phyloP scores from a whole-genome alignment of 805 yeast species.

The Kodamaea nitidulidarum region DNA sequence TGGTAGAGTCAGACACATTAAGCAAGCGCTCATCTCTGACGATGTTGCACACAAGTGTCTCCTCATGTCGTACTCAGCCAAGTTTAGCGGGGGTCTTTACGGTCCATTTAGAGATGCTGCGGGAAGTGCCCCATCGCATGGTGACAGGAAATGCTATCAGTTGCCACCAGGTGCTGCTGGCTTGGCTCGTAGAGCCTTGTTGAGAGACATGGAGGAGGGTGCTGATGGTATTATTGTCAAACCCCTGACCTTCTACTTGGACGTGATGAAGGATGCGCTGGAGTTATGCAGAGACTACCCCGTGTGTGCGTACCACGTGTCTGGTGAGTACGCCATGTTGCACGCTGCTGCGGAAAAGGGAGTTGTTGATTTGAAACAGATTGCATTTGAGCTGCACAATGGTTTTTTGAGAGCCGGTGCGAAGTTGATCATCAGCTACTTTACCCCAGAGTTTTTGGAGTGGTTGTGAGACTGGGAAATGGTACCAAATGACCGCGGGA shows the following conservation, averaged over 20 bases:
- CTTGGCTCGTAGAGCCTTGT: constrained; percentile 85
- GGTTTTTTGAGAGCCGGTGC: constrained; percentile 97
- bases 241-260: constrained; percentile 93
- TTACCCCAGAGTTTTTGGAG: constrained; percentile 92
- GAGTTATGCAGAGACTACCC: constrained; percentile 81
- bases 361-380: constrained; percentile 74
- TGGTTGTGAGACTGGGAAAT: constrained; percentile 54
- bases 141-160: constrained; percentile 91
- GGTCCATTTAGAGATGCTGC: constrained; percentile 99
- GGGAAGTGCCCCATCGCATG: constrained; percentile 80
- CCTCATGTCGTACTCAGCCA: constrained; percentile 92
- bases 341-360: constrained; percentile 98
- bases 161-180: constrained; percentile 92
- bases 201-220: constrained; percentile 86
- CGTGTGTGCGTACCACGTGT: constrained; percentile 90
- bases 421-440: constrained; percentile 81
- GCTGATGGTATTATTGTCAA: constrained; percentile 94
- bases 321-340: constrained; percentile 96
- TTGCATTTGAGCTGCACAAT: constrained; percentile 82
- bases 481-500: too few relatives aligned
- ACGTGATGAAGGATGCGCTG: constrained; percentile 84
- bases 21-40: constrained; percentile 73
- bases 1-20: constrained; percentile 87
- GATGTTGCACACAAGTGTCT: constrained; percentile 83
- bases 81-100: constrained; percentile 83